A percentile compares a stretch with the other conserved stretches of the same genome.
phyloP scores from a whole-genome alignment of 2,329 filamentous ascomycete genomes.

The Dryadomyces quercivorus region DNA sequence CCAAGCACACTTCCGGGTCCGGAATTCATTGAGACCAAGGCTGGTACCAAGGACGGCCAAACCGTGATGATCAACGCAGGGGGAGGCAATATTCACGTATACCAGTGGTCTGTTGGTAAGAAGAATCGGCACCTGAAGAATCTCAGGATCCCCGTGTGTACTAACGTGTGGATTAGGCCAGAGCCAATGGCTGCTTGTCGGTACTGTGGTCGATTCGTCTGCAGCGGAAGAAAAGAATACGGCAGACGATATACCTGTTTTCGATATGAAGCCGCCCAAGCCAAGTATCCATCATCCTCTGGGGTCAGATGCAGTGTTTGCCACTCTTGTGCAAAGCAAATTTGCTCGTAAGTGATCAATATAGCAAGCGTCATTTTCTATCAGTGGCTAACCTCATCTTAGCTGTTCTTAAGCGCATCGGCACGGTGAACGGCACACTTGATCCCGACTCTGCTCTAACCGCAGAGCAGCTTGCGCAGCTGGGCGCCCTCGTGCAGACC shows the following conservation, averaged over 20 bases:
- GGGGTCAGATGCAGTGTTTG: constrained; percentile 32
- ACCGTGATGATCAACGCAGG: constrained; percentile 80
- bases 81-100: constrained; percentile 72
- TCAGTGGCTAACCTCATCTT: not conserved
- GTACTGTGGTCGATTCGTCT: constrained; percentile 69
- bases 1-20: constrained; percentile 85
- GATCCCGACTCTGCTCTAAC: constrained; percentile 42
- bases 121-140: constrained; percentile 10
- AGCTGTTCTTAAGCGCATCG: constrained; percentile 11
- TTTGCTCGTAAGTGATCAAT: constrained; percentile 10
- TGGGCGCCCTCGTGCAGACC: constrained; percentile 49
- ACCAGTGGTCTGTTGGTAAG: constrained; percentile 63
- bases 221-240: constrained; percentile 24
- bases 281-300: constrained; percentile 50
- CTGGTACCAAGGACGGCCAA: constrained; percentile 91
- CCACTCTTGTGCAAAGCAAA: constrained; percentile 9
- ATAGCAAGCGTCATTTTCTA: constrained; percentile 18
- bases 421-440: constrained; percentile 7
- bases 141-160: constrained; percentile 15
- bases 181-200: constrained; percentile 73
- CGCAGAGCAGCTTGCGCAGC: constrained; percentile 47
- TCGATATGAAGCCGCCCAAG: constrained; percentile 66
- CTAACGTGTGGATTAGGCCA: constrained; percentile 26
- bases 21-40: constrained; percentile 69
- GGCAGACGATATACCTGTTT: constrained; percentile 71